A percentile compares a stretch with the other conserved stretches of the same genome.
Evolutionary conservation across 768 basidiomycete species (phyloP).

Genomic region (Mrakia hoshinonis): DNA sequence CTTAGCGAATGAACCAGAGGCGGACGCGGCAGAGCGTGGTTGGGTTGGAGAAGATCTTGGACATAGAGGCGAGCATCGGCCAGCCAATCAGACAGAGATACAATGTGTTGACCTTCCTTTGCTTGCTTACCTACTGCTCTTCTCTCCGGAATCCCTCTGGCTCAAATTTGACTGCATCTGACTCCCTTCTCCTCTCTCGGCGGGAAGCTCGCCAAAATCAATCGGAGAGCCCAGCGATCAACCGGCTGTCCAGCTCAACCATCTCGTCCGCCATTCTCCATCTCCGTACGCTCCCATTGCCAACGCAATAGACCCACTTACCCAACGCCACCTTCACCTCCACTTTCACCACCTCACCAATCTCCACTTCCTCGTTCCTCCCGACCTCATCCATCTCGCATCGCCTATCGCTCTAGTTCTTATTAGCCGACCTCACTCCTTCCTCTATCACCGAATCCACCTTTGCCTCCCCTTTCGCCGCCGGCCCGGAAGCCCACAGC

Average conservation of each 20-base stretch:
- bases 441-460: slow-evolving; percentile 18
- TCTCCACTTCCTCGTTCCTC: no score
- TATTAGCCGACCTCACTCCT: slow-evolving; percentile 6
- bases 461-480: not conserved
- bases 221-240: not conserved
- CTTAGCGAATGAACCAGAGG: no score
- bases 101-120: no score
- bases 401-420: slow-evolving; percentile 10
- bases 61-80: no score
- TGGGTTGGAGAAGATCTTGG: no score
- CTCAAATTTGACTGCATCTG: not conserved
- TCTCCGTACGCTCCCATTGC: not conserved
- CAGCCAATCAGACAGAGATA: no score
- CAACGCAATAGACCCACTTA: slow-evolving; percentile 8
- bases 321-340: not conserved
- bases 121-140: no score
- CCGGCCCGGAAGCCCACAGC: not conserved
- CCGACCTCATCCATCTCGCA: not conserved
- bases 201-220: slow-evolving; percentile 9
- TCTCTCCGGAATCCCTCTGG: not conserved
- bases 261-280: slow-evolving; percentile 8
- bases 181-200: slow-evolving; percentile 8
- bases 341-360: not conserved
- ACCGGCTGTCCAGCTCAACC: slow-evolving; percentile 4
- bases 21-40: no score